Evolutionary conservation across 177 flowering plant species (phyloP).

Genomic region (Vitis hybrid): DNA sequence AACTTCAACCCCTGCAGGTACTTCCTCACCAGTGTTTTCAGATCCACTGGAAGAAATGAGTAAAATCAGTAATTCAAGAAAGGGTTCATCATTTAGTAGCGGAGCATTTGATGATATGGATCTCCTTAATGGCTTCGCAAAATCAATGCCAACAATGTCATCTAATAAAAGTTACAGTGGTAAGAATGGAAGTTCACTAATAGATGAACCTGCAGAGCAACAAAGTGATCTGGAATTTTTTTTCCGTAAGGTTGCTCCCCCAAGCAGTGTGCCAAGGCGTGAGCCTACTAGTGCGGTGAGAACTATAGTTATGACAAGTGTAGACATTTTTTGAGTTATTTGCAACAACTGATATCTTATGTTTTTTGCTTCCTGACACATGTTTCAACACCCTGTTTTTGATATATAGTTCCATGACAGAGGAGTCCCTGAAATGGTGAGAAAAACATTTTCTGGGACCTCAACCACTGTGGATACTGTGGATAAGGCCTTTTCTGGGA

Average conservation of each 20-base stretch:
- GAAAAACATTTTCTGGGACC: constrained; percentile 17
- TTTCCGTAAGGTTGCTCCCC: constrained; percentile 26
- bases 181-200: constrained; percentile 1
- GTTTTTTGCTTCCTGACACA: not conserved
- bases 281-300: constrained; percentile 27
- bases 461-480: not conserved
- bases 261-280: constrained; percentile 37
- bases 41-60: constrained; percentile 32
- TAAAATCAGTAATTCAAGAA: constrained; percentile 14
- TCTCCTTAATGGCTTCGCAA: constrained; percentile 12
- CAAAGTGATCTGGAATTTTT: constrained; percentile 30
- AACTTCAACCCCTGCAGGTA: constrained; percentile 17
- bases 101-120: constrained; percentile 5
- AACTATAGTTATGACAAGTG: not conserved
- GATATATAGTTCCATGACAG: constrained; percentile 21
- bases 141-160: not conserved
- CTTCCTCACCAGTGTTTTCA: constrained; percentile 19
- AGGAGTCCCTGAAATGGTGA: constrained; percentile 14
- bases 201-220: constrained; percentile 47
- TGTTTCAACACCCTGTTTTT: constrained; percentile 30
- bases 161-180: too few relatives aligned
- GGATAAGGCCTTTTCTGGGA: constrained; percentile 12
- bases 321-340: not conserved
- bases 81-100: constrained; percentile 6
- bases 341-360: not conserved